Evolutionary conservation across 208 protist genomes (phyloP).

Genomic region (Trypanosoma brucei): DNA sequence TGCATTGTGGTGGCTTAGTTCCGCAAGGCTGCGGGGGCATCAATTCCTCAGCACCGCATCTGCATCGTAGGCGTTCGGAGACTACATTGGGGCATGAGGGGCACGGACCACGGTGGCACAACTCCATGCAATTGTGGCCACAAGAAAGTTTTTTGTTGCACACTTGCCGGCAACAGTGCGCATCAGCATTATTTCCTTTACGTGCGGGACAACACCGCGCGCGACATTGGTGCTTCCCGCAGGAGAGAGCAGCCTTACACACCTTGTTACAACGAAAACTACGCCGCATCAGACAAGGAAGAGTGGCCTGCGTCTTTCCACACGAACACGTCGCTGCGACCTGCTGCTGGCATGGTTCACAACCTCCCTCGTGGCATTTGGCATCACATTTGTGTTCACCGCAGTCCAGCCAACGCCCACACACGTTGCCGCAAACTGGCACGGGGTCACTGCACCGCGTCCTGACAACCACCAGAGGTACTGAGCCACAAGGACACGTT

Average conservation of each 20-base stretch:
- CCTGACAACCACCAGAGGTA: slow-evolving; percentile 17
- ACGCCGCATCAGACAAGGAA: slow-evolving; percentile 41
- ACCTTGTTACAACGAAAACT: slow-evolving; percentile 43
- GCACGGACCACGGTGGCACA: slow-evolving; percentile 59
- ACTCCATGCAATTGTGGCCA: slow-evolving; percentile 66
- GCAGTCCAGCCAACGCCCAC: slow-evolving; percentile 55
- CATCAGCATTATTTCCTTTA: slow-evolving; percentile 28
- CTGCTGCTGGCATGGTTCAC: slow-evolving; percentile 36
- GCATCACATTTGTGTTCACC: slow-evolving; percentile 48
- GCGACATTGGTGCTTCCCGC: slow-evolving; percentile 67
- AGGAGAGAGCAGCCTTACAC: slow-evolving; percentile 65
- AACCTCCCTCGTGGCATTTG: slow-evolving; percentile 48
- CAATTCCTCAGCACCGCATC: slow-evolving; percentile 44
- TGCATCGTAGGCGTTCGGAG: slow-evolving; percentile 47
- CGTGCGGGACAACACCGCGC: slow-evolving; percentile 50
- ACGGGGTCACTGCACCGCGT: slow-evolving; percentile 56
- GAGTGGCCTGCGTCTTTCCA: slow-evolving; percentile 35
- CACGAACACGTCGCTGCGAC: slow-evolving; percentile 47
- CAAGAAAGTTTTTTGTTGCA: slow-evolving; percentile 67
- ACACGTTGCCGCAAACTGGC: slow-evolving; percentile 51
- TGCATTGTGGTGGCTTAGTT: slow-evolving; percentile 51
- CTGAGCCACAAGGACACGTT: slow-evolving; percentile 58
- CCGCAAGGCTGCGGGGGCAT: slow-evolving; percentile 71
- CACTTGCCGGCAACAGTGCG: slow-evolving; percentile 40
- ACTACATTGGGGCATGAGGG: slow-evolving; percentile 58